These are phyloP conservation scores for Lagenaria siceraria DNA, from an alignment of 306 rosid species.

Conservation along the genomic window DNA sequence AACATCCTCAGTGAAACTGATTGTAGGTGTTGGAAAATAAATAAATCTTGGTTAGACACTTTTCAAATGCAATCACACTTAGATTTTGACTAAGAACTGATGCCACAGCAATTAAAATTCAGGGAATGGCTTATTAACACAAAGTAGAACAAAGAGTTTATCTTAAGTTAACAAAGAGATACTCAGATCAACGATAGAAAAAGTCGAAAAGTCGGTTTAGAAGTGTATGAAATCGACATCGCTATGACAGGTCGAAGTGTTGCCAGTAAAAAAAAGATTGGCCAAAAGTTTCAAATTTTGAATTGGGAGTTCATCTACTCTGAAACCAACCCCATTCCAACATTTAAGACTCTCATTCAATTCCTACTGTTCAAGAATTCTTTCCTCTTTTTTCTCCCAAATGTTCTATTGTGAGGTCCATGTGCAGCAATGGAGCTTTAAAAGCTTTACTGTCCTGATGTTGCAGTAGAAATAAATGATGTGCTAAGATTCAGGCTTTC, in stretches of 20 bases:
- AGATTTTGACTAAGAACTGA: background rate
- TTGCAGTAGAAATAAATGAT: slow-evolving; percentile 10
- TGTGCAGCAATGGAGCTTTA: slow-evolving; percentile 36
- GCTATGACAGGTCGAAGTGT: background rate
- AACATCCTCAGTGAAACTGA: background rate
- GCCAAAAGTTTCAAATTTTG: slow-evolving; percentile 5
- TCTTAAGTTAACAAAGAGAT: background rate
- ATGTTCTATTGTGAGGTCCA: slow-evolving; percentile 38
- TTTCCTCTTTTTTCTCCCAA: background rate
- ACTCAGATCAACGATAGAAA: background rate
- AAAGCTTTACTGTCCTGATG: slow-evolving; percentile 31
- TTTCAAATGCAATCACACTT: background rate
- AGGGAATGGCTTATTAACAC: background rate
- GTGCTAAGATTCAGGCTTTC: background rate
- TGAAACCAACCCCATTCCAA: slow-evolving; percentile 1
- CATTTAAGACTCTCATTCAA: slow-evolving; percentile 7
- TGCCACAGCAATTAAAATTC: background rate
- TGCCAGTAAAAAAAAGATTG: background rate
- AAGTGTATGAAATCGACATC: background rate
- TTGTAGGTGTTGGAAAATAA: background rate
- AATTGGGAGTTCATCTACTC: slow-evolving; percentile 7
- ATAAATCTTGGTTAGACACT: too few species aligned
- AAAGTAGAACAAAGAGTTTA: background rate
- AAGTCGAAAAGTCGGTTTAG: background rate
- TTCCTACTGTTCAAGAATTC: background rate